A percentile compares a stretch with the other conserved stretches of the same genome.
These are phyloP conservation scores for Pichia thaimueangensis DNA, from an alignment of 805 yeast species.

Conservation along the genomic window DNA sequence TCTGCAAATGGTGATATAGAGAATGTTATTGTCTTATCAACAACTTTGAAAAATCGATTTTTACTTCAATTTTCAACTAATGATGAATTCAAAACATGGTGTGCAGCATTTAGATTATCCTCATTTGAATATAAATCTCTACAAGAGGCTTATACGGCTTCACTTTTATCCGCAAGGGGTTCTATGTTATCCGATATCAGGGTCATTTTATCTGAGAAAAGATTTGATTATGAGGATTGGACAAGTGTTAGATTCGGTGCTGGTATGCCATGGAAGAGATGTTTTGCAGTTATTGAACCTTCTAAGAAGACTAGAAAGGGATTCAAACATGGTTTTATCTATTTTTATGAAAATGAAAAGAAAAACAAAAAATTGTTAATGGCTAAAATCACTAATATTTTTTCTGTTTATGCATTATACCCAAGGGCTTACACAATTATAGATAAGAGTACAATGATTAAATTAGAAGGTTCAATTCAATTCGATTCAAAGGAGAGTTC, in stretches of 20 bases:
- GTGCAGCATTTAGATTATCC: constrained; percentile 73
- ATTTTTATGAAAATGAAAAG: constrained; percentile 80
- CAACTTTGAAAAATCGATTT: constrained; percentile 85
- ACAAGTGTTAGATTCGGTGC: constrained; percentile 90
- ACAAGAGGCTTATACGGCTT: constrained; percentile 97
- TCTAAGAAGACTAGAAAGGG: constrained; percentile 42
- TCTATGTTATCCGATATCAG: constrained; percentile 79
- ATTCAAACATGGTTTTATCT: constrained; percentile 56
- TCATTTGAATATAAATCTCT: constrained; percentile 73
- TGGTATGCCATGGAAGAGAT: constrained; percentile 97
- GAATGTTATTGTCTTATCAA: constrained; percentile 81
- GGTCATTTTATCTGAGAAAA: constrained; percentile 73
- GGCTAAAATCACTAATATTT: constrained; percentile 69
- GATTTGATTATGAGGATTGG: constrained; percentile 90
- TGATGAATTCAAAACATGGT: constrained; percentile 68
- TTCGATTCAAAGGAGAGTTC: constrained; percentile 47
- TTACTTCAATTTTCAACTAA: constrained; percentile 69
- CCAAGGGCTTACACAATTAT: constrained; percentile 79
- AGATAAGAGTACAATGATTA: constrained; percentile 82
- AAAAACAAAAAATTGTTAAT: constrained; percentile 65
- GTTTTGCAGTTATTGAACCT: constrained; percentile 85
- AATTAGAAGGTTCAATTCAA: constrained; percentile 74
- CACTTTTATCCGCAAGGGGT: constrained; percentile 87
- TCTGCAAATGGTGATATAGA: constrained; percentile 58
- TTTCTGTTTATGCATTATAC: constrained; percentile 81